Evolutionary conservation across 495 filamentous ascomycete genomes (phyloP).

Genomic region (Apodospora peruviana): DNA sequence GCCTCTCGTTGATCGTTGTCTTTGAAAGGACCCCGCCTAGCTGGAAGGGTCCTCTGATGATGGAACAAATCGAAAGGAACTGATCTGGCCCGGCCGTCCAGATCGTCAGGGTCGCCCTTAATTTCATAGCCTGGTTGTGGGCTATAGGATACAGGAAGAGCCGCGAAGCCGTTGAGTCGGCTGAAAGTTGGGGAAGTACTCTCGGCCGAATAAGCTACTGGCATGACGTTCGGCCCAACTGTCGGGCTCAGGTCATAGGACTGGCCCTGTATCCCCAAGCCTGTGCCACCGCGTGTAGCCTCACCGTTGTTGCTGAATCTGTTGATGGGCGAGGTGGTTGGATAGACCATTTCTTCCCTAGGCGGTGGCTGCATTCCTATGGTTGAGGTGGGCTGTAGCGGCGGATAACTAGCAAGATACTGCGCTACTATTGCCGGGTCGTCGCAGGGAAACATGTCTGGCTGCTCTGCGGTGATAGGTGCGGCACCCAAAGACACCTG

Average conservation of each 20-base stretch:
- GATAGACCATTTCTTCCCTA: conserved; percentile 43
- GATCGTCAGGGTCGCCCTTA: conserved; percentile 8
- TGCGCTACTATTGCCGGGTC: conserved; percentile 24
- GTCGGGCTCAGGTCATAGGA: conserved; percentile 5
- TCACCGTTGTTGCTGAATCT: conserved; percentile 21
- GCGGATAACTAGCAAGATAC: conserved; percentile 34
- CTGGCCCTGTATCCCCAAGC: conserved; percentile 7
- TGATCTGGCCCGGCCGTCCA: conserved; percentile 8
- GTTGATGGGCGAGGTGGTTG: conserved; percentile 19
- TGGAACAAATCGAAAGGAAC: conserved; percentile 14
- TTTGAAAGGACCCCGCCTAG: conserved; percentile 44
- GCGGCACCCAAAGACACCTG: conserved; percentile 16
- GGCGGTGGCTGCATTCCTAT: conserved; percentile 32
- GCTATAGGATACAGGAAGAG: conserved; percentile 2
- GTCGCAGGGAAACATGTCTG: conserved; percentile 26
- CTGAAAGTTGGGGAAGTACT: conserved; percentile 8
- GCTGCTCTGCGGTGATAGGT: conserved; percentile 15
- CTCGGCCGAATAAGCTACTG: conserved; percentile 6
- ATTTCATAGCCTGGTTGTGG: conserved; percentile 6
- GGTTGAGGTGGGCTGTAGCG: conserved; percentile 32
- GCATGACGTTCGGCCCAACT: conserved; percentile 1
- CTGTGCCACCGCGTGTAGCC: background rate
- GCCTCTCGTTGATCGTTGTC: conserved; percentile 36
- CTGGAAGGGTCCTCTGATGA: conserved; percentile 19
- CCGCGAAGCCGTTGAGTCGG: conserved; percentile 1